These are phyloP conservation scores for Irpex sp. DNA, from an alignment of 1,284 basidiomycete genomes.

Conservation along the genomic window DNA sequence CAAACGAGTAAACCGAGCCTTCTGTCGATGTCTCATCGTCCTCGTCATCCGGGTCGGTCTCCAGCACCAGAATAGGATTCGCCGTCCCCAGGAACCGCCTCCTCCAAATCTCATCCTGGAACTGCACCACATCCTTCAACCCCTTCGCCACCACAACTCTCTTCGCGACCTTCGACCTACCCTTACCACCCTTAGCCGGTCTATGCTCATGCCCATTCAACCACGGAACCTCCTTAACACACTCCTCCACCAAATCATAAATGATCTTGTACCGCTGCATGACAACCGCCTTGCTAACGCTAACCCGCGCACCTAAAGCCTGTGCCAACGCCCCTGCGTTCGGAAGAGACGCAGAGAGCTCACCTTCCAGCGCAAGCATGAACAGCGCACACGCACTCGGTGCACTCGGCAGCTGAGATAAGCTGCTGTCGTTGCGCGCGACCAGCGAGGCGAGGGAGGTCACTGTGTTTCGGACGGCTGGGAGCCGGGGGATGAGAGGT, in stretches of 20 bases:
- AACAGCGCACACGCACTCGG: conserved; percentile 64
- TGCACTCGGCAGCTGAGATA: conserved; percentile 33
- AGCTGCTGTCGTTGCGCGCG: conserved; percentile 32
- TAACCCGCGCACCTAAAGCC: conserved; percentile 45
- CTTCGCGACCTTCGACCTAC: conserved; percentile 49
- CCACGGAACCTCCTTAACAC: conserved; percentile 67
- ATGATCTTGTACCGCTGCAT: conserved; percentile 63
- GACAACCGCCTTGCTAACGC: conserved; percentile 46
- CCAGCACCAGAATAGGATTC: conserved; percentile 33
- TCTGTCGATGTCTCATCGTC: conserved; percentile 20
- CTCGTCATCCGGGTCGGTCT: conserved; percentile 29
- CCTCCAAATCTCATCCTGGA: conserved; percentile 54
- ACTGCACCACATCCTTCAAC: conserved; percentile 61
- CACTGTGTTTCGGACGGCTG: conserved; percentile 47
- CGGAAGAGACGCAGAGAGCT: conserved; percentile 48
- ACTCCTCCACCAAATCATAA: conserved; percentile 51
- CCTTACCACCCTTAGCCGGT: conserved; percentile 17
- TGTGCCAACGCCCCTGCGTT: conserved; percentile 49
- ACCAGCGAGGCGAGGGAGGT: conserved; percentile 49
- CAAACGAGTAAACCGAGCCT: conserved; percentile 5
- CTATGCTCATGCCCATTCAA: conserved; percentile 36
- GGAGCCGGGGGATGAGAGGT: conserved; percentile 33
- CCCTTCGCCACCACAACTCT: conserved; percentile 56
- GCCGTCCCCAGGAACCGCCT: conserved; percentile 30
- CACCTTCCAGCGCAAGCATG: conserved; percentile 68